Percentiles rank a stretch among this genome's conserved stretches.
phyloP scores from a whole-genome alignment of 768 basidiomycete genomes.

The Hericium rajendrae region DNA sequence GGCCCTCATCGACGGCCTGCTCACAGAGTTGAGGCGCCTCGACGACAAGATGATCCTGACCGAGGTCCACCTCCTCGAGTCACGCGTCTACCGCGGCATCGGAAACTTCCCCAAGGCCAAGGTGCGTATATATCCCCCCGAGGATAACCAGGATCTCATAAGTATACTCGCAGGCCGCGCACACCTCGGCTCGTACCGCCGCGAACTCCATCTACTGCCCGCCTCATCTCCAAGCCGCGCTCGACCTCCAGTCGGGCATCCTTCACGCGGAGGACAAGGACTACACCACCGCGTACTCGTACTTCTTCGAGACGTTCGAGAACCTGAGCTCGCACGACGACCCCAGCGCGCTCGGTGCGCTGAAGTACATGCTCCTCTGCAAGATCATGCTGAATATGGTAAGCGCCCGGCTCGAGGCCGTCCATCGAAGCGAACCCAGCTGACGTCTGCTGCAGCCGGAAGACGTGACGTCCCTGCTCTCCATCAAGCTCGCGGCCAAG shows the following conservation, averaged over 20 bases:
- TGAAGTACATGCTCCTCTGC: slow-evolving; percentile 98
- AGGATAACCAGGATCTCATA: neutral
- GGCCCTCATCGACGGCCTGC: slow-evolving; percentile 71
- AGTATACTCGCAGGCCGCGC: slow-evolving; percentile 48
- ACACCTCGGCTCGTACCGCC: slow-evolving; percentile 86
- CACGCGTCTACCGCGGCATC: slow-evolving; percentile 80
- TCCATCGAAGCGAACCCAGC: neutral
- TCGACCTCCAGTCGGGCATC: slow-evolving; percentile 67
- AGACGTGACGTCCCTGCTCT: slow-evolving; percentile 80
- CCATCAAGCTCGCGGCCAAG: slow-evolving; percentile 80
- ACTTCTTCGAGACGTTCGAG: slow-evolving; percentile 97
- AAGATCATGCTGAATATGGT: slow-evolving; percentile 97
- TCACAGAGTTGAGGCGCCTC: slow-evolving; percentile 83
- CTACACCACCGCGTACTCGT: slow-evolving; percentile 93
- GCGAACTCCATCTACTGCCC: slow-evolving; percentile 95
- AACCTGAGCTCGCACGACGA: slow-evolving; percentile 69
- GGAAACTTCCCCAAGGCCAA: slow-evolving; percentile 88
- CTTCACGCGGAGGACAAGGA: slow-evolving; percentile 97
- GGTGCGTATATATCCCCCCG: slow-evolving; percentile 28
- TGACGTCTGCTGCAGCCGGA: slow-evolving; percentile 55
- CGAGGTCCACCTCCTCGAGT: slow-evolving; percentile 92
- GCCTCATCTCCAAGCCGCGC: slow-evolving; percentile 48
- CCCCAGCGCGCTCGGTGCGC: slow-evolving; percentile 58
- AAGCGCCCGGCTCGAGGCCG: slow-evolving; percentile 14
- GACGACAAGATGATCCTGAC: slow-evolving; percentile 98